Base-by-base conservation (phyloP, 2,329 filamentous ascomycete species). In the Sarocladium oryzae region DNA sequence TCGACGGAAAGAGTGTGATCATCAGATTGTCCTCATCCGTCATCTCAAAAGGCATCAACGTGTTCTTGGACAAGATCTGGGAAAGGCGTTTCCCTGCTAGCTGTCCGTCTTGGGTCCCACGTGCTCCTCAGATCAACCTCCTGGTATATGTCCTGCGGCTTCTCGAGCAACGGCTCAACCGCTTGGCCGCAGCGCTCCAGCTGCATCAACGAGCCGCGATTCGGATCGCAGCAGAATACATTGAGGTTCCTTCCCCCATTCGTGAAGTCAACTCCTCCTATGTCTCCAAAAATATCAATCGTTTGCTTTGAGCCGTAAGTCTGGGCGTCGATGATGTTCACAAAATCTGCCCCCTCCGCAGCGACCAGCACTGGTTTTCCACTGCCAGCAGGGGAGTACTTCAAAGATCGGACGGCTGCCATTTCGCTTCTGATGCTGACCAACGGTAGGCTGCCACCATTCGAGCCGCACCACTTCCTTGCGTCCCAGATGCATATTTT, bases 401-500 rank as follows among this genome's bases (percentile, higher is more conserved):
- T 78, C 37, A 92, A 67, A 50, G 78, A 83, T 20, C 88, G 78
- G 0, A 83, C 83, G 18, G 84, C 82, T 2, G 85, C 81, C 74
- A 89, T 82, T 59, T 85, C 78, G 21, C 80, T 79, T 37, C 76
- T 71, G 21, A 91, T 70, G 10, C 77, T 77, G 16, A 72, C 71
- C 8, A 85, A 58, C 0, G 79, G 73, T 2, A 57, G 67, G 49
- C 71, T 68, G 20, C 61, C 51, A 5, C 79, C 79, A 4, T 75
- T 68, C 8, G 75, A 75, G 51, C 75, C 69, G 40, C 69, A 74
- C 84, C 85, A 88, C 51, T 78, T 81, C 8, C 88, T 78, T 7
- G 86, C 84, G 63, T 92, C 88, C 82, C 85, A 91, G 46, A 92
- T 81, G 56, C 83, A 81, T 57, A 91, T 76, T 24, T 75, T 77